Base-by-base conservation (phyloP, 345 rosid genomes). In the Citrus sp. region DNA sequence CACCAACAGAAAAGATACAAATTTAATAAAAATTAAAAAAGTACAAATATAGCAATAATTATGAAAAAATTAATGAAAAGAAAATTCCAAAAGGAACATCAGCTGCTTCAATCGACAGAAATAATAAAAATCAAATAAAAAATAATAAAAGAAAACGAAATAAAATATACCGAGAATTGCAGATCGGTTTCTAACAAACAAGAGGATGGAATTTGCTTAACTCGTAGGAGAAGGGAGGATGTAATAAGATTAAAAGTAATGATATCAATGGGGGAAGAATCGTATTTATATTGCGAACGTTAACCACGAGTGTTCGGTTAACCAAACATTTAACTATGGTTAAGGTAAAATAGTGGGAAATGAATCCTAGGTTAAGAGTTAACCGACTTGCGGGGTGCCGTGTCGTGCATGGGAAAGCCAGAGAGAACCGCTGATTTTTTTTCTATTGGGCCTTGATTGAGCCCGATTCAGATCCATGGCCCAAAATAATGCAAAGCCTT, bases 361-460 rank as follows among this genome's bases (percentile, higher is more conserved):
- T 12, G 9, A 9, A 40, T 21, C 24, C 18, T 12, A 21, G 38
- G 22, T 46, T 64, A 0, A 22, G 12, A 40, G 55, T 5, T 9
- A 68, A 68, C 72, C 34, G 56, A 69, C 72, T 24, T 5, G 40
- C n/a, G 34, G 8, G 19, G 16, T 27, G 7, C 42, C 14, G 46
- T 21, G 30, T 13, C 3, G 14, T 28, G 34, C 5, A 62, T 62
- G 10, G 66, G 66, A 62, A 2, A 27, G 19, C 18, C 13, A 12
- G 51, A 1, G 49, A 12, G 51, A 46, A 5, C 51, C 0, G 5
- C 18, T 13, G 18, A 46, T 46, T 12, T 46, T 46, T 13, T 46
- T 13, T 13, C 51, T 46, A 1, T 62, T 62, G 34, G 66, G 34
- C 66, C 34, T 92, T 42, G 86, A 90, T 46, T 13, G 51, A 46